Evolutionary conservation across 148 eudicot genomes (phyloP).

Genomic region (Limonium bicolor): DNA sequence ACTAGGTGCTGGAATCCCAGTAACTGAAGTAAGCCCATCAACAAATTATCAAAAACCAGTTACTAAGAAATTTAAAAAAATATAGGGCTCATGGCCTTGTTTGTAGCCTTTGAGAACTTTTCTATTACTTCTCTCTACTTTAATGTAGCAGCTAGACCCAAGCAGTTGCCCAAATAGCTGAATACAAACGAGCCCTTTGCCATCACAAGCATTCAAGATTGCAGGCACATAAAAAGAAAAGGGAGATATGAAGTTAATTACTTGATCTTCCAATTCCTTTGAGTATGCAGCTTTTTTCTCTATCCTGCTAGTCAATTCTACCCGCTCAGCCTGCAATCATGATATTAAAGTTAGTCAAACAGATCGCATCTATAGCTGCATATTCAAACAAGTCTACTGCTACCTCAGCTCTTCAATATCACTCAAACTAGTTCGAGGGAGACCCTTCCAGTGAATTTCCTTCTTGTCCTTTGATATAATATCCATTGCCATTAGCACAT

Average conservation of each 20-base stretch:
- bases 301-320: slow-evolving; percentile 43
- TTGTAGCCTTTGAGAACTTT: too few relatives aligned
- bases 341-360: neutral
- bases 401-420: slow-evolving; percentile 90
- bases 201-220: neutral
- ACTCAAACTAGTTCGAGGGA: slow-evolving; percentile 64
- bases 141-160: too few relatives aligned
- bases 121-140: too few relatives aligned
- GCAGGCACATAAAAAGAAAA: neutral
- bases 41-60: slow-evolving; percentile 1
- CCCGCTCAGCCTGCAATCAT: slow-evolving; percentile 44
- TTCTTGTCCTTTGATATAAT: slow-evolving; percentile 86
- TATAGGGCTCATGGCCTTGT: too few relatives aligned
- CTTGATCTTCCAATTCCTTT: slow-evolving; percentile 84
- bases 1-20: slow-evolving; percentile 65
- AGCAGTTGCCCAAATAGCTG: too few relatives aligned
- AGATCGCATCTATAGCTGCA: neutral
- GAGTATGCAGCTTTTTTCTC: slow-evolving; percentile 74
- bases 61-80: neutral
- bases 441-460: slow-evolving; percentile 93
- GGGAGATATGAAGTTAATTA: slow-evolving; percentile 10
- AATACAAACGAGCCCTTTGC: neutral
- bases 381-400: neutral
- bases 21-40: slow-evolving; percentile 18
- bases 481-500: slow-evolving; percentile 97